Percentiles rank a stretch among this genome's conserved stretches.
phyloP scores from a whole-genome alignment of 768 basidiomycete species.

The Tubosaeta sp. region DNA sequence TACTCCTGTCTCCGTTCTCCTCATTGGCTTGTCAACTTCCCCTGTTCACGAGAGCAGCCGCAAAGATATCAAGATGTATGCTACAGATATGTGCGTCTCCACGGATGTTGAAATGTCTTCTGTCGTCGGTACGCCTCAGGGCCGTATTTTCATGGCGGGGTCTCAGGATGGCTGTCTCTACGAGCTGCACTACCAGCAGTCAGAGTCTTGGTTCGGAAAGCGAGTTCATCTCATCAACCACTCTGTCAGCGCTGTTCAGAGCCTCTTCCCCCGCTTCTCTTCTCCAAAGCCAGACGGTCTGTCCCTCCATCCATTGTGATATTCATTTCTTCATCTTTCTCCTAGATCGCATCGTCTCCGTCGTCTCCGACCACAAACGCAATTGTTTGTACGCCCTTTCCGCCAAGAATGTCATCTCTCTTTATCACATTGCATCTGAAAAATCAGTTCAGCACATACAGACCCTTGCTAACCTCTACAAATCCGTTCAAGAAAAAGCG shows the following conservation, averaged over 20 bases:
- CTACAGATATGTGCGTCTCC: conserved; percentile 76
- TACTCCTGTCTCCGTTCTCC: conserved; percentile 75
- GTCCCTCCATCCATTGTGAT: conserved; percentile 15
- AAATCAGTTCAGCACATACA: conserved; percentile 70
- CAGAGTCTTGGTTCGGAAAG: conserved; percentile 90
- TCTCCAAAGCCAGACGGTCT: conserved; percentile 62
- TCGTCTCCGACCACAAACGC: conserved; percentile 64
- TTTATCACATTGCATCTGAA: conserved; percentile 61
- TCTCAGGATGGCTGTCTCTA: conserved; percentile 84
- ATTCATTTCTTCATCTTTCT: conserved; percentile 1
- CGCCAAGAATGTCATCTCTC: conserved; percentile 56
- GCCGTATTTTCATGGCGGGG: conserved; percentile 90
- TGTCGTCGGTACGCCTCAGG: conserved; percentile 72
- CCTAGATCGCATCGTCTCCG: conserved; percentile 65
- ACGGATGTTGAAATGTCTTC: conserved; percentile 85
- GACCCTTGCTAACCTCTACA: conserved; percentile 70
- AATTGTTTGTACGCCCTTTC: conserved; percentile 79
- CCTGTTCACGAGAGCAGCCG: conserved; percentile 41
- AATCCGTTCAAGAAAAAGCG: conserved; percentile 74
- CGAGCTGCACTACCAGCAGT: conserved; percentile 88
- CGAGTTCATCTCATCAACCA: conserved; percentile 83
- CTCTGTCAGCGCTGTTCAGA: conserved; percentile 73
- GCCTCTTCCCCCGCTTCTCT: conserved; percentile 73
- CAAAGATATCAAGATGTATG: conserved; percentile 83
- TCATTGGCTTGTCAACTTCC: conserved; percentile 72